Conservation (phyloP, 2,329 filamentous ascomycete genomes). For the Tolypocladium pustulatum region DNA sequence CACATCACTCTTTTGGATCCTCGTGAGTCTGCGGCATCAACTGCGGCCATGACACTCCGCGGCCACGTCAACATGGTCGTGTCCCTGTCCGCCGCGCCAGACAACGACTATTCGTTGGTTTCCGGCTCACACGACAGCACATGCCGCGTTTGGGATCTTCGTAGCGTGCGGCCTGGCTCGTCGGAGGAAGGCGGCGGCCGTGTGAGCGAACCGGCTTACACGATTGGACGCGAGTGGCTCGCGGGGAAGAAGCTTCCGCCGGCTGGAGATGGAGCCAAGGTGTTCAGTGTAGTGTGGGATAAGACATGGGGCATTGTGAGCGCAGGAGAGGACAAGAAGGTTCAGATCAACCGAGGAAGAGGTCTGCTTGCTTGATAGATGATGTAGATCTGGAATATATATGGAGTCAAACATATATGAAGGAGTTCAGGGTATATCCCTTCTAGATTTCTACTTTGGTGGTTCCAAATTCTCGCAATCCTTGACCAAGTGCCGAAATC, state of each 20-base stretch:
- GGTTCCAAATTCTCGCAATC: constrained; percentile 6
- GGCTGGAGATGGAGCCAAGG: constrained; percentile 78
- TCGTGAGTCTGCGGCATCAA: constrained; percentile 62
- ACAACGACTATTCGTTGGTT: constrained; percentile 72
- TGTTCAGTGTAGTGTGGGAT: constrained; percentile 84
- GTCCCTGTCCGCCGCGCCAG: constrained; percentile 37
- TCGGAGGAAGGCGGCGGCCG: constrained; percentile 50
- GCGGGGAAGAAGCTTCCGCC: constrained; percentile 53
- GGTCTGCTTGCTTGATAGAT: constrained; percentile 32
- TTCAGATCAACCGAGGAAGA: constrained; percentile 76
- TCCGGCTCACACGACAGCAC: constrained; percentile 89
- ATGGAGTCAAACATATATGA: background rate
- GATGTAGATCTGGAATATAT: background rate
- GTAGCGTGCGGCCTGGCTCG: constrained; percentile 51
- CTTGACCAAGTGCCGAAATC: constrained; percentile 18
- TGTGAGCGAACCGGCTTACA: constrained; percentile 64
- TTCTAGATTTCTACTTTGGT: background rate
- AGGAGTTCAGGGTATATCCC: background rate
- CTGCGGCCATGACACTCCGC: constrained; percentile 80
- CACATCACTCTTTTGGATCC: constrained; percentile 94
- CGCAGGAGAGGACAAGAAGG: constrained; percentile 83
- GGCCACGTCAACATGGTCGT: constrained; percentile 72
- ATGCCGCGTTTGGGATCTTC: constrained; percentile 86
- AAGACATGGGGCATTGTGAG: constrained; percentile 78
- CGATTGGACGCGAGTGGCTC: constrained; percentile 64